Evolutionary conservation across 169 alveolate genomes (phyloP), one percentile per base, ranked within the genome.

Genomic region (Cryptosporidium felis): DNA sequence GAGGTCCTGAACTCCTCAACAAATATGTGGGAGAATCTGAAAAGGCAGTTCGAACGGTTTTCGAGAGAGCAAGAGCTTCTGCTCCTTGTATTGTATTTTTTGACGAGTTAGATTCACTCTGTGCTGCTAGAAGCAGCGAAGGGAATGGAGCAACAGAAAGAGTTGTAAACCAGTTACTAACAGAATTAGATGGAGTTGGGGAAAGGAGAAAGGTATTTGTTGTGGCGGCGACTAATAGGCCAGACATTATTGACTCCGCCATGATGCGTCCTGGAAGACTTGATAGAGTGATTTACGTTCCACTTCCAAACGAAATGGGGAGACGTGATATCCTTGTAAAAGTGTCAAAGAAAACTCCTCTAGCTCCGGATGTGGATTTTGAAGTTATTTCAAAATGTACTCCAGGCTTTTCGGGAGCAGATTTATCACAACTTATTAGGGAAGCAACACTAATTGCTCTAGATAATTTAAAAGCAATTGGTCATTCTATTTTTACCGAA

Each of bases 21-120:
- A 98, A 98, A 91, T 97, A 97, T 93, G 99, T 98, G 14, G 99
- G 99, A 10, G 99, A 97, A 85, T 97, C 99, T 56, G 99, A 98
- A 91, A 93, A 96, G 80, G 99, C 99, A n/a, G 97, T 98, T 38
- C 93, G 99, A 81, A 93, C 96, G 60, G 96, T 98, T 14, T 98
- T 98, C 91, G 96, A 96, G 65, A 96, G 99, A 91, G 99, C 99
- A 3, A 92, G 97, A 49, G 95, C 95, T 23, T 96, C 98, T 62
- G 95, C 98, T 44, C 99, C 99, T 21, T 97, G 99, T 80, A 94
- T 97, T 36, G 96, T 98, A 32, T 96, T 98, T 93, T 98, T 98
- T 91, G 99, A 98, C 91, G 99, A 98, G 92, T 91, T 98, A 34
- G 99, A 98, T 89, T 96, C 99, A 36, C 92, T 98, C 45, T 96